These are phyloP conservation scores for Gaeumannomyces tritici DNA, from an alignment of 2,329 filamentous ascomycete species.

Conservation along the genomic window DNA sequence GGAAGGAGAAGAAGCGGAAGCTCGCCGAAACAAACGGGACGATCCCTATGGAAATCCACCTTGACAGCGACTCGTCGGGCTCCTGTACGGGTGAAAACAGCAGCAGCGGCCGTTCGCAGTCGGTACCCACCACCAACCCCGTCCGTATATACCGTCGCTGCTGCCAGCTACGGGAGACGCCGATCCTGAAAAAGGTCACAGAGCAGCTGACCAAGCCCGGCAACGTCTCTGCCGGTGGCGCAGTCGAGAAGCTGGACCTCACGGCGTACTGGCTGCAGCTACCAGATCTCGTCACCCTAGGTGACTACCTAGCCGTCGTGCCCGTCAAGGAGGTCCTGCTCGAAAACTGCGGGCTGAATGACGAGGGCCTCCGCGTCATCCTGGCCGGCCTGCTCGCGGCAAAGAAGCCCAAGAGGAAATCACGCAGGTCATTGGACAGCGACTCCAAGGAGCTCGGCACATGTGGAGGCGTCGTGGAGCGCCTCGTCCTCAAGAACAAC, in stretches of 20 bases:
- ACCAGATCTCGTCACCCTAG: constrained; percentile 75
- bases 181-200: constrained; percentile 83
- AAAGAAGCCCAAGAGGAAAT: constrained; percentile 52
- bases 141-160: constrained; percentile 88
- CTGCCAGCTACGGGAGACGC: constrained; percentile 87
- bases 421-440: constrained; percentile 30
- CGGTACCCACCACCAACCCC: constrained; percentile 78
- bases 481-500: constrained; percentile 83
- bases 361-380: constrained; percentile 79
- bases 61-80: constrained; percentile 54
- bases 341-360: constrained; percentile 78
- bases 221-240: constrained; percentile 59
- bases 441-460: constrained; percentile 28
- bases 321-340: constrained; percentile 79
- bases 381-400: constrained; percentile 78
- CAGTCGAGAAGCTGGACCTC: constrained; percentile 74
- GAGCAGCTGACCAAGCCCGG: constrained; percentile 70
- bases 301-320: constrained; percentile 89
- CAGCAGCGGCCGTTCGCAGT: constrained; percentile 41
- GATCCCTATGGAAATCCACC: constrained; percentile 73
- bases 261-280: constrained; percentile 77
- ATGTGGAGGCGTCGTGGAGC: constrained; percentile 70
- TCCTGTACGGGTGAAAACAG: constrained; percentile 15
- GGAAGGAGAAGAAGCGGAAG: constrained; percentile 79
- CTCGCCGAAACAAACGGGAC: constrained; percentile 81